A percentile compares a stretch with the other conserved stretches of the same genome.
phyloP scores from a whole-genome alignment of 495 filamentous ascomycete genomes.

The Filosporella fistucella region DNA sequence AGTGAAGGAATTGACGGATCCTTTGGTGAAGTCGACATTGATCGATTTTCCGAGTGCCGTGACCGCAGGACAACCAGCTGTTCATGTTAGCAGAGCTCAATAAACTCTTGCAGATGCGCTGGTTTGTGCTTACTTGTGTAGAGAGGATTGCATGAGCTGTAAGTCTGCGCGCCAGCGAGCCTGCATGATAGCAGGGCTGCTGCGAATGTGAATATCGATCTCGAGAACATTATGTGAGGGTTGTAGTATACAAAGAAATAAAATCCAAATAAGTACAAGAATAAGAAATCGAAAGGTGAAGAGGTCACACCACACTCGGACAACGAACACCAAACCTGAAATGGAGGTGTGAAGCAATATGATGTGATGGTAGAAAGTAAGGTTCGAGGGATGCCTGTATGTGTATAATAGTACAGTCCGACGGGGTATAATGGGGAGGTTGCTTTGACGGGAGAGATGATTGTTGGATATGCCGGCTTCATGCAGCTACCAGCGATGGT shows the following conservation, averaged over 20 bases:
- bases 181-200: constrained; percentile 9
- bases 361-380: not conserved
- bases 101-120: not conserved
- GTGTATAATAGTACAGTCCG: no score
- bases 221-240: constrained; percentile 16
- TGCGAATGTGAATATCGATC: constrained; percentile 12
- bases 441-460: not conserved
- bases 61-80: constrained; percentile 62
- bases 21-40: constrained; percentile 74
- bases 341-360: not conserved
- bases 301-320: constrained; percentile 5
- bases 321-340: not conserved
- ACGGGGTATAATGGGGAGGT: not conserved
- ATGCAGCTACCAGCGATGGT: constrained; percentile 11
- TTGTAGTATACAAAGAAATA: constrained; percentile 11
- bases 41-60: constrained; percentile 78
- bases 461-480: constrained; percentile 8
- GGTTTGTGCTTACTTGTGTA: constrained; percentile 57
- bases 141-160: constrained; percentile 67
- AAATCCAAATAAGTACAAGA: no score
- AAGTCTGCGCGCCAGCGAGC: constrained; percentile 63
- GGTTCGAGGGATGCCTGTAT: not conserved
- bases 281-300: constrained; percentile 1
- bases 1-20: constrained; percentile 66
- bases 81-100: not conserved